Conservation (phyloP, 768 basidiomycete species). For the Heimioporus sp. region DNA sequence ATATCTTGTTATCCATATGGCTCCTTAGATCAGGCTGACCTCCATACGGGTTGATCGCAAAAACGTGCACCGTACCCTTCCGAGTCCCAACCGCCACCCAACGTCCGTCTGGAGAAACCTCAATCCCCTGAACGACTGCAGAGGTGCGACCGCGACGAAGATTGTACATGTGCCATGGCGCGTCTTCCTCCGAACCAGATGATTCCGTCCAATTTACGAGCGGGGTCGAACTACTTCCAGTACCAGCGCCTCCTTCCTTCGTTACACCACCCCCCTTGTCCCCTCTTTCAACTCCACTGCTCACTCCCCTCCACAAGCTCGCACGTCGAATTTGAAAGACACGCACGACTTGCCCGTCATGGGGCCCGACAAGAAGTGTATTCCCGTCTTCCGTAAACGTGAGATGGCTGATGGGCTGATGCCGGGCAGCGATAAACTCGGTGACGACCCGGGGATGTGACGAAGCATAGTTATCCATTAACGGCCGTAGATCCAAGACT, state of each 20-base stretch:
- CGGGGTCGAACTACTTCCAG: background rate
- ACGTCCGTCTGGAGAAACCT: constrained; percentile 46
- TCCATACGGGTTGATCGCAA: constrained; percentile 75
- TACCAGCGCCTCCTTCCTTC: constrained; percentile 3
- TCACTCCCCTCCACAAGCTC: constrained; percentile 15
- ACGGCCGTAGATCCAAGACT: constrained; percentile 51
- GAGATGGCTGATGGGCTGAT: constrained; percentile 46
- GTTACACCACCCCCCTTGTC: background rate
- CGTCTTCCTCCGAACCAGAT: constrained; percentile 12
- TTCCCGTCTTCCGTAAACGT: constrained; percentile 55
- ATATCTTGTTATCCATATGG: constrained; percentile 56
- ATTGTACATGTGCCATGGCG: constrained; percentile 61
- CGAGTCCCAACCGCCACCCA: constrained; percentile 70
- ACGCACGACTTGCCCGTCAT: constrained; percentile 54
- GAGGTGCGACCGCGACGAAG: constrained; percentile 70
- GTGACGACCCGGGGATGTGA: constrained; percentile 35
- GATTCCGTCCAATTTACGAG: constrained; percentile 1
- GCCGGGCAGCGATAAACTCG: constrained; percentile 48
- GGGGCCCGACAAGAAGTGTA: constrained; percentile 44
- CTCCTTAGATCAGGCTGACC: constrained; percentile 62
- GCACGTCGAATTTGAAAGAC: constrained; percentile 43
- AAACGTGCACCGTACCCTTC: constrained; percentile 68
- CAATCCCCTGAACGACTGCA: constrained; percentile 55
- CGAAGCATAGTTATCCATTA: constrained; percentile 22
- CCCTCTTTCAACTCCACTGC: background rate